phyloP scores from a whole-genome alignment of 2,329 filamentous ascomycete species.

The Fusarium sp. region DNA sequence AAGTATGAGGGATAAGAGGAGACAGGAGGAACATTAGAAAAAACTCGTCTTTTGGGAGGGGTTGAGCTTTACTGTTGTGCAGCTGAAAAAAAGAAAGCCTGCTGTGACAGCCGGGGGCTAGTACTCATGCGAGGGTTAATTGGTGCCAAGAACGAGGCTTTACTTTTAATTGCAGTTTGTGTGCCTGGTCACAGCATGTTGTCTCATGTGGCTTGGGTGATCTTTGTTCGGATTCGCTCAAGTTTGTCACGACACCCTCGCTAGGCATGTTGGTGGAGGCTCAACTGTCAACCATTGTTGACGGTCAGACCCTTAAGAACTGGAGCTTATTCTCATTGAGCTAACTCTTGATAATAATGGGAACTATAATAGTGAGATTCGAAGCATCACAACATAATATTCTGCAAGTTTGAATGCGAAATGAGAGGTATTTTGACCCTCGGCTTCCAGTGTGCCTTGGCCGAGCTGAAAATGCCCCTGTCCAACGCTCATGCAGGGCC shows the following conservation, averaged over 20 bases:
- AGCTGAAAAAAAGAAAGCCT: conserved; percentile 16
- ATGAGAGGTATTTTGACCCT: neutral
- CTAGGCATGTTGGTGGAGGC: neutral
- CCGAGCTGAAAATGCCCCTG: conserved; percentile 13
- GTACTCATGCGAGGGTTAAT: conserved; percentile 4
- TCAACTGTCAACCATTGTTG: neutral
- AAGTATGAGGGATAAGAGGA: neutral
- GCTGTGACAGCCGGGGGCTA: neutral
- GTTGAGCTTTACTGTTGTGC: conserved; percentile 18
- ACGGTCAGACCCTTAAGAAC: neutral
- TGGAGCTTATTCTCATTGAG: no score
- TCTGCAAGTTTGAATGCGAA: neutral
- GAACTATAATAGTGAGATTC: no score
- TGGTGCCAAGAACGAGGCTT: conserved; percentile 35
- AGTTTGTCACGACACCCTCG: conserved; percentile 9
- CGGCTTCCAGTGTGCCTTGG: neutral
- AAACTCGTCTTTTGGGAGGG: conserved; percentile 4
- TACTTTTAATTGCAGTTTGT: conserved; percentile 5
- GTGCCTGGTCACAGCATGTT: neutral
- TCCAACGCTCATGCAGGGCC: conserved; percentile 2
- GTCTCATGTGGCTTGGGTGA: neutral
- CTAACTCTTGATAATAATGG: neutral
- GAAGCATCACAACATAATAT: no score
- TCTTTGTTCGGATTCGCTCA: neutral
- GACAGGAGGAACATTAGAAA: neutral